A percentile compares a stretch with the other conserved stretches of the same genome.
Conservation (phyloP, 495 filamentous ascomycete species). For the Letharia columbiana region DNA sequence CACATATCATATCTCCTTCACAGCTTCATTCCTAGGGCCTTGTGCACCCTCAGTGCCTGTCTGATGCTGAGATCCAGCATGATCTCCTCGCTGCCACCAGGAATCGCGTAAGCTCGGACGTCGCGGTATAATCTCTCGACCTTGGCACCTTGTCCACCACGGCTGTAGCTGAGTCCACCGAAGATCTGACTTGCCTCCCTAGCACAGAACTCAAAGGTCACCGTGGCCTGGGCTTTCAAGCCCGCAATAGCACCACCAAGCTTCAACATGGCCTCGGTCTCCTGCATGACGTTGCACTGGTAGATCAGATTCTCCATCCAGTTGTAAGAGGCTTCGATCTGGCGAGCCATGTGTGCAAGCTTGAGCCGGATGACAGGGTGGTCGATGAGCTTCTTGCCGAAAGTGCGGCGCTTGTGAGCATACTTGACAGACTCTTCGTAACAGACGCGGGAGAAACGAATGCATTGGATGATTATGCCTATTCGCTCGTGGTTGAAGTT, state of each 20-base stretch:
- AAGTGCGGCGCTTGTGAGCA: constrained; percentile 90
- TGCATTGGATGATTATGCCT: constrained; percentile 94
- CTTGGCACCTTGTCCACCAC: constrained; percentile 93
- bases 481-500: constrained; percentile 99
- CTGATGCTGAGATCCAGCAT: constrained; percentile 97
- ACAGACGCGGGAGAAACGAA: constrained; percentile 93
- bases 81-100: constrained; percentile 94
- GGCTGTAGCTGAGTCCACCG: constrained; percentile 84
- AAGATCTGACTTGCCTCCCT: constrained; percentile 96
- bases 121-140: constrained; percentile 92
- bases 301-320: constrained; percentile 97
- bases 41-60: constrained; percentile 81
- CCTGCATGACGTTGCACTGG: constrained; percentile 85
- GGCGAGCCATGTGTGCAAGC: constrained; percentile 93
- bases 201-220: constrained; percentile 95
- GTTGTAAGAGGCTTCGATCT: constrained; percentile 91
- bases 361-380: constrained; percentile 98
- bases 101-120: constrained; percentile 96
- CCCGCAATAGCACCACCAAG: constrained; percentile 91
- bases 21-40: constrained; percentile 93
- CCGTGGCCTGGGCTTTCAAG: constrained; percentile 85
- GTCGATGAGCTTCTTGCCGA: constrained; percentile 90
- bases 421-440: constrained; percentile 95
- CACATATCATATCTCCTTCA: constrained; percentile 35
- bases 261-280: constrained; percentile 91